phyloP scores from a whole-genome alignment of 2,329 filamentous ascomycete genomes.

The Penicillium sumatraense region DNA sequence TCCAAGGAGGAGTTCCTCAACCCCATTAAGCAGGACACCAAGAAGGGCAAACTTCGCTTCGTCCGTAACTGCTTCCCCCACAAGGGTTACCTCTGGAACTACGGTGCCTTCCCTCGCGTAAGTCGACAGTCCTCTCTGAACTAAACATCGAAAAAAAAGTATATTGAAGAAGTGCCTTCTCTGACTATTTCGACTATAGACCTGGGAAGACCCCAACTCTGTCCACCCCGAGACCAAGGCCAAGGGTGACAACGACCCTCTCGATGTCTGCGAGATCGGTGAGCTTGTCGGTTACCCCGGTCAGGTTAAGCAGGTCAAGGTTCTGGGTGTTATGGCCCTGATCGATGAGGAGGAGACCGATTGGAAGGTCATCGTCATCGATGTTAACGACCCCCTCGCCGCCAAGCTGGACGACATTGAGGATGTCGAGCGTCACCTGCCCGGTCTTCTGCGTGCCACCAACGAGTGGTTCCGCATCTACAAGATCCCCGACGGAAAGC shows the following conservation, averaged over 20 bases:
- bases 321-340: conserved; percentile 98
- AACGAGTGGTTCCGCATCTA: conserved; percentile 99
- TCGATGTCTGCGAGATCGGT: conserved; percentile 99
- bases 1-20: conserved; percentile 98
- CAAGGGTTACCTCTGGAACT: conserved; percentile 99
- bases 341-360: conserved; percentile 99
- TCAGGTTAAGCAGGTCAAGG: conserved; percentile 99
- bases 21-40: conserved; percentile 98
- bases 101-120: conserved; percentile 98
- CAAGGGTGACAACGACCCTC: conserved; percentile 98
- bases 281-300: conserved; percentile 95
- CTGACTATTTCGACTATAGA: conserved; percentile 58
- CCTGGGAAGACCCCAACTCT: conserved; percentile 97
- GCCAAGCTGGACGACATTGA: conserved; percentile 97
- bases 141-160: not conserved
- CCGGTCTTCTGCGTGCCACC: conserved; percentile 92
- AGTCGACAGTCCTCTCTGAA: conserved; percentile 32
- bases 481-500: conserved; percentile 99
- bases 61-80: conserved; percentile 99
- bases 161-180: not conserved
- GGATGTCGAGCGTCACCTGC: conserved; percentile 98
- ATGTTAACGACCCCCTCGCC: conserved; percentile 95
- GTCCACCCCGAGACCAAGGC: conserved; percentile 99
- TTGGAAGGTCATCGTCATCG: conserved; percentile 99
- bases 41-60: conserved; percentile 99